These are phyloP conservation scores for Aureobasidium pullulans DNA, from an alignment of 2,329 filamentous ascomycete genomes.

Conservation along the genomic window DNA sequence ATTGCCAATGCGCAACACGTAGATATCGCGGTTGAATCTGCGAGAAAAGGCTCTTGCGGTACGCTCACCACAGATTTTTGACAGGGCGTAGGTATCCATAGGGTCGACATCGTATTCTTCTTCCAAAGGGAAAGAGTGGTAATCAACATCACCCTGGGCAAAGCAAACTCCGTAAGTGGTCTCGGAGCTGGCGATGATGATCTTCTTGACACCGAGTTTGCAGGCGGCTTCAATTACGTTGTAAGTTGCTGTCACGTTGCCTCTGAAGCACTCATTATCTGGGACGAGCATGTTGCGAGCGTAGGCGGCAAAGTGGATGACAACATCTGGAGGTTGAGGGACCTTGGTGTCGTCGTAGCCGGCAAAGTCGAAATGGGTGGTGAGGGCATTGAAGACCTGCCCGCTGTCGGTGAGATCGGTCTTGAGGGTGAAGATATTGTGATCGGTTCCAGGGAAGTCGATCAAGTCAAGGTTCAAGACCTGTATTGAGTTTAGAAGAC, in stretches of 20 bases:
- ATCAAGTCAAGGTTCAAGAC: slow-evolving; percentile 50
- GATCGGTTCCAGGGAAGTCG: slow-evolving; percentile 27
- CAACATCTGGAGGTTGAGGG: slow-evolving; percentile 47
- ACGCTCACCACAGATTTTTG: slow-evolving; percentile 53
- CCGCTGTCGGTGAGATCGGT: slow-evolving; percentile 49
- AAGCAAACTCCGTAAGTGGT: slow-evolving; percentile 57
- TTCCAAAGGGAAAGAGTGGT: slow-evolving; percentile 50
- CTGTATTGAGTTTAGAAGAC: not conserved
- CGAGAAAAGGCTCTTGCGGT: slow-evolving; percentile 51
- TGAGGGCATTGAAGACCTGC: slow-evolving; percentile 50
- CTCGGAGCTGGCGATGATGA: slow-evolving; percentile 53
- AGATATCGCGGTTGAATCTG: slow-evolving; percentile 52
- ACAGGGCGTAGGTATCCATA: slow-evolving; percentile 55
- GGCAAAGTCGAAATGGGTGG: slow-evolving; percentile 48
- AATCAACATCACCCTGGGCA: slow-evolving; percentile 51
- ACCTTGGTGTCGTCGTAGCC: slow-evolving; percentile 40
- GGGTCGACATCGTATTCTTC: slow-evolving; percentile 54
- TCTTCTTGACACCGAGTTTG: slow-evolving; percentile 55
- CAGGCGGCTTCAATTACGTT: slow-evolving; percentile 58
- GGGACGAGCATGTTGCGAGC: slow-evolving; percentile 55
- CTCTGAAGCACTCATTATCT: slow-evolving; percentile 52
- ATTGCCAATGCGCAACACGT: slow-evolving; percentile 53
- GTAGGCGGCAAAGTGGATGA: slow-evolving; percentile 56
- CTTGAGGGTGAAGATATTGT: slow-evolving; percentile 46
- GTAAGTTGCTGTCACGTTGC: slow-evolving; percentile 50